Evolutionary conservation across 2,329 filamentous ascomycete genomes (phyloP).

Genomic region (Cercospora sp.): DNA sequence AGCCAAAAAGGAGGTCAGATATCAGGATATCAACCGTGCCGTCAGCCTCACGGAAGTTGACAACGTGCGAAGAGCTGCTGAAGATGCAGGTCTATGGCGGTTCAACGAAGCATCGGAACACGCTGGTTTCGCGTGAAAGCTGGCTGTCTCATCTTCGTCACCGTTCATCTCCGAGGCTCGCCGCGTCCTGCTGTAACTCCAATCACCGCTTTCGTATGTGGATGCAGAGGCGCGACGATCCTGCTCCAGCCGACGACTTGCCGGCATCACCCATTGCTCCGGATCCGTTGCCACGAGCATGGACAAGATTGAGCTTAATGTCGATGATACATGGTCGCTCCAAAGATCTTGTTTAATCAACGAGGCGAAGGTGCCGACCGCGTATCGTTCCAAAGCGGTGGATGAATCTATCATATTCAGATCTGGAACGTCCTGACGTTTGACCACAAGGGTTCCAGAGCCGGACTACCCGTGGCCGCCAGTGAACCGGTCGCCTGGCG

Average conservation of each 20-base stretch:
- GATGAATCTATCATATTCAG: slow-evolving; percentile 7
- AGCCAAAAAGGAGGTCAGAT: slow-evolving; percentile 56
- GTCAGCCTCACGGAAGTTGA: slow-evolving; percentile 65
- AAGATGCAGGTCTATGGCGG: slow-evolving; percentile 72
- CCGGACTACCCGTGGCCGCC: background rate
- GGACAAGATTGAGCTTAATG: background rate
- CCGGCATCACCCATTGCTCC: slow-evolving; percentile 1
- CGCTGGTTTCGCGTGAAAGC: slow-evolving; percentile 54
- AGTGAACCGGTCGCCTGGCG: background rate
- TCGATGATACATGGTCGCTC: background rate
- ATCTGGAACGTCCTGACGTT: slow-evolving; percentile 10
- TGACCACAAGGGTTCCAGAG: slow-evolving; percentile 8
- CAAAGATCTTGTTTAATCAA: background rate
- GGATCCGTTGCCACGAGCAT: background rate
- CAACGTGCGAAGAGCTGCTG: slow-evolving; percentile 65
- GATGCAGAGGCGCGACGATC: slow-evolving; percentile 11
- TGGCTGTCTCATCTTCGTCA: slow-evolving; percentile 1
- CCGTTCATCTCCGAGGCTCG: slow-evolving; percentile 8
- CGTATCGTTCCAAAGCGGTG: slow-evolving; percentile 10
- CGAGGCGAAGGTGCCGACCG: slow-evolving; percentile 2
- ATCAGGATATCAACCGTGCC: slow-evolving; percentile 75
- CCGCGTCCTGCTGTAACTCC: background rate
- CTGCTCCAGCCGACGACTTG: slow-evolving; percentile 6
- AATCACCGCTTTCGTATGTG: slow-evolving; percentile 8
- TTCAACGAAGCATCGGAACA: slow-evolving; percentile 67